Evolutionary conservation across 2,329 filamentous ascomycete genomes (phyloP).

Genomic region (Aciculosporium take): DNA sequence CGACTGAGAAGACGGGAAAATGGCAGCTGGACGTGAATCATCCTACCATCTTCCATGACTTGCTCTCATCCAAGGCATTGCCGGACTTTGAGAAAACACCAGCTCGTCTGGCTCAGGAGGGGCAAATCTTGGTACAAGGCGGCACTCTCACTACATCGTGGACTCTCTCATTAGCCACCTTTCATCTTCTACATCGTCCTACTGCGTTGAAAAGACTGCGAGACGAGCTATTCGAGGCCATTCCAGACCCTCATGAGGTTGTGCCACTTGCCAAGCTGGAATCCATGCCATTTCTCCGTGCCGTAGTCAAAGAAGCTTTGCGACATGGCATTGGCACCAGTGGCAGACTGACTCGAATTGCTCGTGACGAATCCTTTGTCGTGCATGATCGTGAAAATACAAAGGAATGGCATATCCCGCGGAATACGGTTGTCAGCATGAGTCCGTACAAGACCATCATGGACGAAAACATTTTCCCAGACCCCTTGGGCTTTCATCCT

Average conservation of each 20-base stretch:
- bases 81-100: constrained; percentile 21
- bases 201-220: constrained; percentile 17
- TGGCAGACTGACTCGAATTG: constrained; percentile 33
- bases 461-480: constrained; percentile 19
- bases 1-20: constrained; percentile 19
- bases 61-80: constrained; percentile 18
- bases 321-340: constrained; percentile 33
- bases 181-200: constrained; percentile 21
- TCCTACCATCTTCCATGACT: constrained; percentile 22
- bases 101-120: constrained; percentile 23
- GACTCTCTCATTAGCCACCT: constrained; percentile 20
- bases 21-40: constrained; percentile 20
- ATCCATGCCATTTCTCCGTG: constrained; percentile 29
- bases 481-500: constrained; percentile 19
- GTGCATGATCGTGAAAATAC: constrained; percentile 15
- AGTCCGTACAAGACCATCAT: constrained; percentile 22
- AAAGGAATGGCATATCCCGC: constrained; percentile 17
- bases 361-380: constrained; percentile 22
- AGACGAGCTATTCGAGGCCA: constrained; percentile 21
- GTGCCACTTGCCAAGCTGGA: constrained; percentile 18
- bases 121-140: constrained; percentile 23
- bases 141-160: constrained; percentile 27
- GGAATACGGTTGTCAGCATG: constrained; percentile 23
- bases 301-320: constrained; percentile 37
- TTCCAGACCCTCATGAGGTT: constrained; percentile 17